A percentile compares a stretch with the other conserved stretches of the same genome.
phyloP scores from a whole-genome alignment of 202 grass and related monocot genomes.

The Zoysia matrella region DNA sequence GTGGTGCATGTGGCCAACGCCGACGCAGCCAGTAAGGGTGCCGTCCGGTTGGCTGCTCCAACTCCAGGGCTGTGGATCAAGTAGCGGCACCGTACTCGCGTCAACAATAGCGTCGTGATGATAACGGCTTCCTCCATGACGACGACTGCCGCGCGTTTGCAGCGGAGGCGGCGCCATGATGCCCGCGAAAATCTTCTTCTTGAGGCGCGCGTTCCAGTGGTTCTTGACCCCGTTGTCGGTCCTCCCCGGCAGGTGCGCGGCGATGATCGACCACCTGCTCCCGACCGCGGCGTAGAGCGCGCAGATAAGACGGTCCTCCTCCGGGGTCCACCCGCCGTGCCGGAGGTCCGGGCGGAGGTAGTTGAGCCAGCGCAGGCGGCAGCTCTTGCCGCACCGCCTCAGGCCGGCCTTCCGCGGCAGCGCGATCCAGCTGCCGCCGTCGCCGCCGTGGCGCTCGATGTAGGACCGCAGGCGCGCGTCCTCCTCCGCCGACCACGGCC shows the following conservation, averaged over 20 bases:
- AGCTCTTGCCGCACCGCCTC: conserved; percentile 74
- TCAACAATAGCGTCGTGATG: no score
- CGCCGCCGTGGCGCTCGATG: conserved; percentile 67
- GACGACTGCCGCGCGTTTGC: background rate
- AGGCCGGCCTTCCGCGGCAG: conserved; percentile 74
- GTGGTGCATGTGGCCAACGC: background rate
- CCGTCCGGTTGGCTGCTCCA: background rate
- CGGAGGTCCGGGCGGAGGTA: conserved; percentile 77
- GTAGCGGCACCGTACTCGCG: background rate
- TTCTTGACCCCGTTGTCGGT: conserved; percentile 51
- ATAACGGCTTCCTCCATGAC: background rate
- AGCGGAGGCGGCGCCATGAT: background rate
- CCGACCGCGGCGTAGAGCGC: conserved; percentile 69
- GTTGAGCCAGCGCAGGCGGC: conserved; percentile 73
- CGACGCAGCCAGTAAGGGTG: no score
- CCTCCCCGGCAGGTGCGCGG: conserved; percentile 36
- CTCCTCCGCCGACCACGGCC: conserved; percentile 69
- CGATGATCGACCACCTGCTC: conserved; percentile 56
- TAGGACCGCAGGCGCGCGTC: conserved; percentile 62
- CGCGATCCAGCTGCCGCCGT: conserved; percentile 65
- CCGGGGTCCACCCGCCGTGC: conserved; percentile 64
- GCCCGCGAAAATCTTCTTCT: conserved; percentile 21
- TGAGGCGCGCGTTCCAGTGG: conserved; percentile 50
- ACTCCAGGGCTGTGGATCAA: background rate
- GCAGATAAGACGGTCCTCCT: conserved; percentile 72